A percentile compares a stretch with the other conserved stretches of the same genome.
phyloP scores from a whole-genome alignment of 2,329 filamentous ascomycete genomes.

The Ceratocystis ficicola region DNA sequence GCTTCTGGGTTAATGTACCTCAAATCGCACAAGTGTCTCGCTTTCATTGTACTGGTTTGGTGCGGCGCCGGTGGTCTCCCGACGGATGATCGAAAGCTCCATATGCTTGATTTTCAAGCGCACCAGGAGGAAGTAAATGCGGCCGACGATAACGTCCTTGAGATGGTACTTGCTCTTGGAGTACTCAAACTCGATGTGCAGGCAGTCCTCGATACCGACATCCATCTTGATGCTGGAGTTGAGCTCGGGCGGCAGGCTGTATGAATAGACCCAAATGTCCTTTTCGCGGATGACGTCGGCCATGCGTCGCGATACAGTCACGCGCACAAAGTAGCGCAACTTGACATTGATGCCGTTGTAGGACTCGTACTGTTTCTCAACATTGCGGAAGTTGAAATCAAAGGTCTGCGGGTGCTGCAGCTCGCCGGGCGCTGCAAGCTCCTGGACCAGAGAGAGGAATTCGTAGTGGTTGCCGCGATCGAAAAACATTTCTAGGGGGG shows the following conservation, averaged over 20 bases:
- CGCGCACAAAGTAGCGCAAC: constrained; percentile 93
- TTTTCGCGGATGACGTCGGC: constrained; percentile 97
- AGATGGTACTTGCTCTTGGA: constrained; percentile 98
- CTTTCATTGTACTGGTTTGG: constrained; percentile 99
- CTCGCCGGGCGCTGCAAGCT: constrained; percentile 91
- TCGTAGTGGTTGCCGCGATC: constrained; percentile 98
- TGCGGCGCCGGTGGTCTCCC: constrained; percentile 90
- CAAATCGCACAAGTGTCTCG: constrained; percentile 92
- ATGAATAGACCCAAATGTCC: constrained; percentile 99
- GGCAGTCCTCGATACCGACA: constrained; percentile 95
- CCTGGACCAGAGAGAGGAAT: constrained; percentile 92
- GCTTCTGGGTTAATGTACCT: constrained; percentile 41
- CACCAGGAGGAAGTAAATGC: constrained; percentile 96
- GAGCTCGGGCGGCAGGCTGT: constrained; percentile 93
- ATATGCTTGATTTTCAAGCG: constrained; percentile 99
- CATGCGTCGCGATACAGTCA: constrained; percentile 94
- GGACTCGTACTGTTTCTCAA: constrained; percentile 99
- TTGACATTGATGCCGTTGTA: constrained; percentile 99
- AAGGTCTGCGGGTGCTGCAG: constrained; percentile 97
- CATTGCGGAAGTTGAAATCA: constrained; percentile 99
- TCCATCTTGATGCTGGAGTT: constrained; percentile 99
- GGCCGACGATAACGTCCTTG: constrained; percentile 95
- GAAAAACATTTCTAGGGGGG: constrained; percentile 85
- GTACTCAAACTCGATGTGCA: constrained; percentile 99
- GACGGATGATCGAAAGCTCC: constrained; percentile 93